A percentile compares a stretch with the other conserved stretches of the same genome.
Conservation (phyloP, 345 rosid genomes). For the Boechera retrofracta region DNA sequence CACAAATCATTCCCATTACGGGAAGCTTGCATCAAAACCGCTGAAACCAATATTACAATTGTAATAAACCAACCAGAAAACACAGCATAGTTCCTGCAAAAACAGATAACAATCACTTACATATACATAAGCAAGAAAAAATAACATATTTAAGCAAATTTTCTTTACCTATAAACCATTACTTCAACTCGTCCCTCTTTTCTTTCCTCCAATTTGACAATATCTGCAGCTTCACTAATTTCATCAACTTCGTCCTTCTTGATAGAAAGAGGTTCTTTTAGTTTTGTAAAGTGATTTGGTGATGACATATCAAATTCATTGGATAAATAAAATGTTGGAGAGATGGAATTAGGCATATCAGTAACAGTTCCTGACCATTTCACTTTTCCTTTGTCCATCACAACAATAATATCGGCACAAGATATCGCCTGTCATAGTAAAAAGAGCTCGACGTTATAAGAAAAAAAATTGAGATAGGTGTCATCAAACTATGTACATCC, state of each 20-base stretch:
- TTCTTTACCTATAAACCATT: conserved; percentile 70
- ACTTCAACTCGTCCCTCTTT: conserved; percentile 87
- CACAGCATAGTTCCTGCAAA: conserved; percentile 74
- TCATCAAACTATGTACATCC: not conserved
- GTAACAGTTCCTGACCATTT: conserved; percentile 77
- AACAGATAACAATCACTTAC: conserved; percentile 14
- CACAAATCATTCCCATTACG: conserved; percentile 93
- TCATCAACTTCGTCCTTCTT: conserved; percentile 44
- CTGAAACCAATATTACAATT: conserved; percentile 66
- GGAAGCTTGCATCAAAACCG: conserved; percentile 92
- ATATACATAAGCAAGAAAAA: not conserved
- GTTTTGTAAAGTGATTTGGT: conserved; percentile 38
- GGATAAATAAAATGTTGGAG: conserved; percentile 51
- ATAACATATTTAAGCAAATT: not conserved
- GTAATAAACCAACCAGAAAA: conserved; percentile 81
- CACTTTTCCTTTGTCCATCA: conserved; percentile 79
- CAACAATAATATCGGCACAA: conserved; percentile 72
- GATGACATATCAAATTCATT: conserved; percentile 55
- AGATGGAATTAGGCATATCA: conserved; percentile 59
- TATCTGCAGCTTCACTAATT: conserved; percentile 57
- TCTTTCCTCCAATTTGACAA: conserved; percentile 67
- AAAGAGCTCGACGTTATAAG: conserved; percentile 10
- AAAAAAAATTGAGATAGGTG: not conserved
- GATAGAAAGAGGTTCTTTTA: conserved; percentile 31
- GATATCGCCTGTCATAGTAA: conserved; percentile 72